A percentile compares a stretch with the other conserved stretches of the same genome.
Conservation (phyloP, 129 eudicot species). For the Centaurea solstitialis region DNA sequence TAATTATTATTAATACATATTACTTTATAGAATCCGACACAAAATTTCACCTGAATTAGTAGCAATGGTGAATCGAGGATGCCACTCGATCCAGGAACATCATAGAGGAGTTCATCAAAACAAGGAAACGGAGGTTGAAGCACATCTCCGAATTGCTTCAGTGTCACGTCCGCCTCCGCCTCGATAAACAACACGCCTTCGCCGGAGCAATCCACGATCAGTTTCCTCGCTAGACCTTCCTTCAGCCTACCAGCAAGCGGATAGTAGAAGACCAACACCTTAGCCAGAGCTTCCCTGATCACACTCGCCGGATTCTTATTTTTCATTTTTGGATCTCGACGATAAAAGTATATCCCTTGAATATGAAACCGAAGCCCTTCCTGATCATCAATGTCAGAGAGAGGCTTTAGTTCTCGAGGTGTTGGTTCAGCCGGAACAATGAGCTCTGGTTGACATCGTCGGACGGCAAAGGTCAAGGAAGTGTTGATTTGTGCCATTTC, state of each 20-base stretch:
- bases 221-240: constrained; percentile 13
- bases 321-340: constrained; percentile 10
- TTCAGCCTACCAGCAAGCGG: constrained; percentile 49
- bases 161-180: constrained; percentile 38
- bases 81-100: constrained; percentile 25
- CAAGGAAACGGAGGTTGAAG: constrained; percentile 39
- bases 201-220: constrained; percentile 38
- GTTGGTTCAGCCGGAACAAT: constrained; percentile 33
- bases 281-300: constrained; percentile 36
- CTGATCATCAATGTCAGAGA: constrained; percentile 44
- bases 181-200: constrained; percentile 51
- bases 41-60: constrained; percentile 33
- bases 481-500: not conserved
- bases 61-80: constrained; percentile 34
- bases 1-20: no score
- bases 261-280: constrained; percentile 43
- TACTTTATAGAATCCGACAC: no score
- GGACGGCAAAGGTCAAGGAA: constrained; percentile 4
- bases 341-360: constrained; percentile 23
- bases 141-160: constrained; percentile 27
- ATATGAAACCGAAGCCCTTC: constrained; percentile 20
- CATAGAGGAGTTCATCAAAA: constrained; percentile 32
- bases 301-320: constrained; percentile 20
- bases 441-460: constrained; percentile 29
- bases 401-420: constrained; percentile 36